A percentile compares a stretch with the other conserved stretches of the same genome.
Evolutionary conservation across 192 early-diverging fungal genomes (phyloP).

Genomic region (Cetraspora pellucida): DNA sequence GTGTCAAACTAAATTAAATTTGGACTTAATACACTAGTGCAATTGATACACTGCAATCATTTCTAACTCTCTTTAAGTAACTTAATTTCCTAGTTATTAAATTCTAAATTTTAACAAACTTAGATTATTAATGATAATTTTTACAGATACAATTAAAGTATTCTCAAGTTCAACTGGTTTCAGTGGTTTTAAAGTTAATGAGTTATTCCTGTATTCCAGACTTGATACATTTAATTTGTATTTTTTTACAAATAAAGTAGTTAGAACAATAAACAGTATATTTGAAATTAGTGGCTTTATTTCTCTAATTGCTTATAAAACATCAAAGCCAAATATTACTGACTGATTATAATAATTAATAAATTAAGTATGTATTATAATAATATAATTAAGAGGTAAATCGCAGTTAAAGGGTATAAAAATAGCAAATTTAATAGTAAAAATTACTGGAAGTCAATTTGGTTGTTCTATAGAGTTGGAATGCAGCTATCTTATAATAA

Average conservation of each 20-base stretch:
- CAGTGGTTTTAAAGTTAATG: slow-evolving; percentile 53
- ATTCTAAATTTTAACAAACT: slow-evolving; percentile 39
- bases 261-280: slow-evolving; percentile 60
- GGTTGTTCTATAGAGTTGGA: no score
- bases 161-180: slow-evolving; percentile 42
- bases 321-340: slow-evolving; percentile 59
- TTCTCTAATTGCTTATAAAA: slow-evolving; percentile 49
- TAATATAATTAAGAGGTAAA: no score
- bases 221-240: slow-evolving; percentile 50
- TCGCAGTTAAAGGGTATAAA: no score
- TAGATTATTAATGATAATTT: no score
- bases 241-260: slow-evolving; percentile 56
- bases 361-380: not conserved
- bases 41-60: no score
- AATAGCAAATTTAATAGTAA: no score
- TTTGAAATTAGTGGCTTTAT: slow-evolving; percentile 36
- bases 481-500: no score
- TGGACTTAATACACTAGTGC: no score
- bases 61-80: no score
- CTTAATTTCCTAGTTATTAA: no score
- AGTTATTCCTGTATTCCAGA: slow-evolving; percentile 52
- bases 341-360: slow-evolving; percentile 34
- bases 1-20: no score
- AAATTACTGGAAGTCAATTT: no score
- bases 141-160: slow-evolving; percentile 43